Conservation (phyloP, 73 alveolate species). For the Urostyla sp. region DNA sequence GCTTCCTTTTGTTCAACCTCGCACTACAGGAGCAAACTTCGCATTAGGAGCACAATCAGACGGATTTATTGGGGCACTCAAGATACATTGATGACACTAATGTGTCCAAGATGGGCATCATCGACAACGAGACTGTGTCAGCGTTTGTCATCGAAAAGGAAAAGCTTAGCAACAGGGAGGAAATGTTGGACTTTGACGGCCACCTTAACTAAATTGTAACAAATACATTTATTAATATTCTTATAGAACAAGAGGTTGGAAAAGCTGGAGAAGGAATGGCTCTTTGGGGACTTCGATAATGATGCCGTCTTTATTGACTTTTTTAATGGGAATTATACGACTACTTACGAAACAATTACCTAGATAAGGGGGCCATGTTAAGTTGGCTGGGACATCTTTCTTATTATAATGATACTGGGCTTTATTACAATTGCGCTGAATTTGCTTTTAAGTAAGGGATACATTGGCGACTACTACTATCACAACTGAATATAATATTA, state of each 20-base stretch:
- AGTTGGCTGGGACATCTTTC: no score
- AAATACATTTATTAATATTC: not conserved
- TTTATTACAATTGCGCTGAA: no score
- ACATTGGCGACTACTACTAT: no score
- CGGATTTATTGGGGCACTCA: no score
- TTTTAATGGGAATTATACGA: no score
- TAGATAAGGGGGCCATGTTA: no score
- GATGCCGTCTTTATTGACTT: no score
- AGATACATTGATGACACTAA: no score
- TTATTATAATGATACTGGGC: no score
- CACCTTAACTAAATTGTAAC: slow-evolving; percentile 12
- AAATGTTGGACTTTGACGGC: slow-evolving; percentile 19
- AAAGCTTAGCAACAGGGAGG: slow-evolving; percentile 5
- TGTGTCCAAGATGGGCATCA: slow-evolving; percentile 6
- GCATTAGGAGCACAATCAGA: not conserved
- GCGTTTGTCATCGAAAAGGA: slow-evolving; percentile 36
- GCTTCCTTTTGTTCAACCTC: slow-evolving; percentile 25
- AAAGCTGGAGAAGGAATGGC: slow-evolving; percentile 42
- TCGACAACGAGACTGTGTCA: slow-evolving; percentile 26
- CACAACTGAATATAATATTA: no score
- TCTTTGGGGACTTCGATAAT: slow-evolving; percentile 39
- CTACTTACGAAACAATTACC: no score
- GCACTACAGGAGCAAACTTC: slow-evolving; percentile 33
- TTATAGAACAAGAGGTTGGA: slow-evolving; percentile 13
- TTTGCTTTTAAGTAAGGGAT: no score